A percentile compares a stretch with the other conserved stretches of the same genome.
These are phyloP conservation scores for Daldinia sp. DNA, from an alignment of 2,329 filamentous ascomycete genomes.

Conservation along the genomic window DNA sequence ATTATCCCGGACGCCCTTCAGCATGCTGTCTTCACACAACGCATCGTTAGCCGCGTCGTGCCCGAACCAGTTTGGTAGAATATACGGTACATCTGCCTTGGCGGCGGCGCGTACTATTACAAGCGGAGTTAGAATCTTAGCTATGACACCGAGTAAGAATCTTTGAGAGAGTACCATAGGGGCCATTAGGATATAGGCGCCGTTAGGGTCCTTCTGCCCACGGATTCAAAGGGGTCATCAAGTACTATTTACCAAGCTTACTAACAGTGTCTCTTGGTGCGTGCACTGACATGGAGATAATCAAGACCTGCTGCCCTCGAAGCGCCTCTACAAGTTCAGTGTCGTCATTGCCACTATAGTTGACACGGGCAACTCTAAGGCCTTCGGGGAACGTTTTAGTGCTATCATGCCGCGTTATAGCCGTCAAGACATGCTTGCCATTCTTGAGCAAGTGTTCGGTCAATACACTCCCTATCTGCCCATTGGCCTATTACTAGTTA, in stretches of 20 bases:
- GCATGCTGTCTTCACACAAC: slow-evolving; percentile 51
- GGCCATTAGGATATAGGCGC: not conserved
- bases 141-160: not conserved
- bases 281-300: slow-evolving; percentile 62
- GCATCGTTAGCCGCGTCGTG: slow-evolving; percentile 54
- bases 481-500: slow-evolving; percentile 53
- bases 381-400: slow-evolving; percentile 57
- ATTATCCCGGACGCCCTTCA: slow-evolving; percentile 39
- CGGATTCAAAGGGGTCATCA: not conserved
- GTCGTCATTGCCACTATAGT: slow-evolving; percentile 56
- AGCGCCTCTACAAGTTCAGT: slow-evolving; percentile 62
- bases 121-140: not conserved
- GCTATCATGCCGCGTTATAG: slow-evolving; percentile 60
- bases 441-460: slow-evolving; percentile 57
- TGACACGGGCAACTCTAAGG: slow-evolving; percentile 55
- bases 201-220: not conserved
- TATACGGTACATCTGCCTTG: slow-evolving; percentile 64
- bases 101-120: slow-evolving; percentile 63
- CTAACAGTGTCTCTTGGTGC: slow-evolving; percentile 60
- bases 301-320: slow-evolving; percentile 64
- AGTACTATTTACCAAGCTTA: slow-evolving; percentile 53
- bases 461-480: slow-evolving; percentile 55
- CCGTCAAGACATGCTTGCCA: slow-evolving; percentile 63
- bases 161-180: too few species aligned
- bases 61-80: slow-evolving; percentile 66